phyloP scores from a whole-genome alignment of 768 basidiomycete genomes.

The Tylopilus intermedius region DNA sequence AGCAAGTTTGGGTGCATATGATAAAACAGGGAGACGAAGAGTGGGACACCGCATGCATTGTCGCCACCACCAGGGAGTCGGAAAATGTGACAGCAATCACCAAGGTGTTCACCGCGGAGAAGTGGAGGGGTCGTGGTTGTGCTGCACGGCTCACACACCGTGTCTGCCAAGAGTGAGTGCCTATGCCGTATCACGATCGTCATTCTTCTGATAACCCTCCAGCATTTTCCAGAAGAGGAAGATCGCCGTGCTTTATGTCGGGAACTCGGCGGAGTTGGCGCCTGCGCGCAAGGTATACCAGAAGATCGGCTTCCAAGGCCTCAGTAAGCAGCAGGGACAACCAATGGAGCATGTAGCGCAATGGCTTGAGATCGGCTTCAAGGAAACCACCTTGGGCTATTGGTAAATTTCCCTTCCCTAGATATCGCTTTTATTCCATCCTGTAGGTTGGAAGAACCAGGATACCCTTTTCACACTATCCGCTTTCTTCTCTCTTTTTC shows the following conservation, averaged over 20 bases:
- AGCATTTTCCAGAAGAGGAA: constrained; percentile 39
- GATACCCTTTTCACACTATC: not conserved
- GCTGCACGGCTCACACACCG: constrained; percentile 58
- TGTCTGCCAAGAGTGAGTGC: constrained; percentile 51
- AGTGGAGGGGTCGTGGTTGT: constrained; percentile 49
- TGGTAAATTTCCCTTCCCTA: constrained; percentile 46
- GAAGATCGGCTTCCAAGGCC: constrained; percentile 62
- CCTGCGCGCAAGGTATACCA: constrained; percentile 57
- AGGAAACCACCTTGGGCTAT: constrained; percentile 48
- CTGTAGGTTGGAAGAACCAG: not conserved
- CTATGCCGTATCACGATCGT: not conserved
- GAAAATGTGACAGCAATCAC: constrained; percentile 57
- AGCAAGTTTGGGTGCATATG: constrained; percentile 58
- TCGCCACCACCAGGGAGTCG: constrained; percentile 61
- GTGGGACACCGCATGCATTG: constrained; percentile 55
- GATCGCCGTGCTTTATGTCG: constrained; percentile 63
- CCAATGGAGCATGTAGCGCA: constrained; percentile 41
- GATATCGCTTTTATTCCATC: not conserved
- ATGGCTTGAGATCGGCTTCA: constrained; percentile 67
- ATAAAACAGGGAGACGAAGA: constrained; percentile 27
- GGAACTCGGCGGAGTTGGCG: constrained; percentile 31
- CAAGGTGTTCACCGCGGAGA: constrained; percentile 61
- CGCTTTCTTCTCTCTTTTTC: not conserved
- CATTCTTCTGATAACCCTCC: constrained; percentile 7
- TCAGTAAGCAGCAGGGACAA: constrained; percentile 28